phyloP scores from a whole-genome alignment of 345 rosid species.

The Corchorus olitorius region DNA sequence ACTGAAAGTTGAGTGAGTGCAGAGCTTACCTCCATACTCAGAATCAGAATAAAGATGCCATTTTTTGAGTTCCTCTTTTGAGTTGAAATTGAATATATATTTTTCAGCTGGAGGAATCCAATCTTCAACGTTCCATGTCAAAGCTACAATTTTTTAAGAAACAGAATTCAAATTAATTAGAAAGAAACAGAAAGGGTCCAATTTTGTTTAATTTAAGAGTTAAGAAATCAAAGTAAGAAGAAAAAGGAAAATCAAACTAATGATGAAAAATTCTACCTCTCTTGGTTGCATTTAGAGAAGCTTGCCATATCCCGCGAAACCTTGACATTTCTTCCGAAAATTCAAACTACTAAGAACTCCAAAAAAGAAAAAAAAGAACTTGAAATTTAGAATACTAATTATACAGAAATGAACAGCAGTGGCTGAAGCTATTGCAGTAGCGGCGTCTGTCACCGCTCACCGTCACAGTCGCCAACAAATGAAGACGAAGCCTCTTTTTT shows the following conservation, averaged over 20 bases:
- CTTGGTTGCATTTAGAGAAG: conserved; percentile 83
- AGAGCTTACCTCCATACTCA: conserved; percentile 77
- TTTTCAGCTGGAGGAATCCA: conserved; percentile 78
- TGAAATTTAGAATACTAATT: not conserved
- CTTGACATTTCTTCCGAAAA: conserved; percentile 56
- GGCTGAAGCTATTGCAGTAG: not conserved
- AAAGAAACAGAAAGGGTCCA: not conserved
- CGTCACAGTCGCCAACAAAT: not conserved
- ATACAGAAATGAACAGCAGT: not conserved
- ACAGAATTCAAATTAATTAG: conserved; percentile 10
- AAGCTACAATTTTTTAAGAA: conserved; percentile 42
- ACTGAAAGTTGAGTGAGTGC: not conserved
- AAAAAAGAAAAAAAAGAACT: not conserved
- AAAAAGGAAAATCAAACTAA: not conserved
- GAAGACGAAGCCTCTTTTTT: not conserved
- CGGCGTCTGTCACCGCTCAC: conserved; percentile 1
- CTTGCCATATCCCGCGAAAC: conserved; percentile 71
- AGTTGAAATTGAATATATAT: conserved; percentile 66
- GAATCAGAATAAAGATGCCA: conserved; percentile 97
- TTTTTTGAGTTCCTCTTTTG: conserved; percentile 74
- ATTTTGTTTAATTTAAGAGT: not conserved
- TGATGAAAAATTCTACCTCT: conserved; percentile 45
- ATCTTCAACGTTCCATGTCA: conserved; percentile 86
- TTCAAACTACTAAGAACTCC: not conserved
- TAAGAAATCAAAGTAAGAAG: conserved; percentile 2